phyloP scores from a whole-genome alignment of 2,329 filamentous ascomycete species.

The Coniochaeta sp. region DNA sequence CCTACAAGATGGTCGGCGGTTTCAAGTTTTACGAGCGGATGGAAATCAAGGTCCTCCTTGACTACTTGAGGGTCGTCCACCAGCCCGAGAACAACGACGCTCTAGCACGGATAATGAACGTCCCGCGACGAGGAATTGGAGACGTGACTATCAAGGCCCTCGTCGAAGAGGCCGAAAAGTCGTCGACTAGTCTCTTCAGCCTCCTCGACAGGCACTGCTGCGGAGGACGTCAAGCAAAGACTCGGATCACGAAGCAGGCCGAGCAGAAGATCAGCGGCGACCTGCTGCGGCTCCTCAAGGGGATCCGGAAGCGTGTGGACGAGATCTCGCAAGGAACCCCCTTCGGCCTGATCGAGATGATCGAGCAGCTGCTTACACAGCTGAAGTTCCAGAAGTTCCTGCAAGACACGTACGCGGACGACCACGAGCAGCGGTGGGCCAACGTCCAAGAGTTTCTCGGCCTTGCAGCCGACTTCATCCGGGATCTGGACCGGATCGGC shows the following conservation, averaged over 20 bases:
- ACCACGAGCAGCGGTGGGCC: conserved; percentile 73
- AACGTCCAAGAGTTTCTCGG: conserved; percentile 85
- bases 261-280: conserved; percentile 46
- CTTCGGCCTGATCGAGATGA: conserved; percentile 36
- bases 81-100: conserved; percentile 86
- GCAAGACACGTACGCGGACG: conserved; percentile 61
- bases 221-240: conserved; percentile 38
- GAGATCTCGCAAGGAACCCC: conserved; percentile 19
- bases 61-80: conserved; percentile 80
- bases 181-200: conserved; percentile 66
- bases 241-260: conserved; percentile 40
- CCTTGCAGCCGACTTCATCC: conserved; percentile 66
- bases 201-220: conserved; percentile 53
- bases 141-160: conserved; percentile 69
- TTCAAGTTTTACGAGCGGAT: conserved; percentile 85
- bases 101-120: conserved; percentile 75
- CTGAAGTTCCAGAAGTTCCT: conserved; percentile 70
- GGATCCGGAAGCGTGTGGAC: conserved; percentile 22
- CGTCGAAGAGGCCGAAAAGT: conserved; percentile 67
- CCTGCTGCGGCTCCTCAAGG: conserved; percentile 36
- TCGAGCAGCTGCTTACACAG: conserved; percentile 51
- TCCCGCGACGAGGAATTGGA: conserved; percentile 74
- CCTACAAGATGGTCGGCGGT: conserved; percentile 89
- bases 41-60: conserved; percentile 80
- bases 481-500: conserved; percentile 33